A percentile compares a stretch with the other conserved stretches of the same genome.
phyloP scores from a whole-genome alignment of 1,284 basidiomycete species.

The Tylopilus microsporus region DNA sequence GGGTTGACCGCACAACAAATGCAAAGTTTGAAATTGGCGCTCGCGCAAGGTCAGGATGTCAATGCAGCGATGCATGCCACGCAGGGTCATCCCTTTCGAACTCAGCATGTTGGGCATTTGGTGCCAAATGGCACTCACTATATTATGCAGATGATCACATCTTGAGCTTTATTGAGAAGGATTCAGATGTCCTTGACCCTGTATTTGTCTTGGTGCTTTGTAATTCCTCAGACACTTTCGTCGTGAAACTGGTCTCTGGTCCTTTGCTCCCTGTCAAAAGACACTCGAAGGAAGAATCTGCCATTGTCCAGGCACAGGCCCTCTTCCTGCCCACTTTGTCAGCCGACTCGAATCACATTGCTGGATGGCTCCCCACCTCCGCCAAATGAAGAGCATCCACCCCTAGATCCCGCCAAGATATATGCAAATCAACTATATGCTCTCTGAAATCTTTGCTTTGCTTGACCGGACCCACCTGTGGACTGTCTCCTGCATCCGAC shows the following conservation, averaged over 20 bases:
- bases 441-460: conserved; percentile 67
- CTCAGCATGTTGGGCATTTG: conserved; percentile 33
- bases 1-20: conserved; percentile 50
- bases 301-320: conserved; percentile 87
- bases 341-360: conserved; percentile 45
- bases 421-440: conserved; percentile 80
- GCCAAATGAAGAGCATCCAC: conserved; percentile 41
- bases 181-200: conserved; percentile 80
- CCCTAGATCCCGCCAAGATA: conserved; percentile 66
- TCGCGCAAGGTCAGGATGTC: conserved; percentile 41
- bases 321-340: conserved; percentile 61
- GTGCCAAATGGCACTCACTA: conserved; percentile 36
- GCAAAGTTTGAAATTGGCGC: conserved; percentile 49
- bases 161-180: conserved; percentile 72
- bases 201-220: conserved; percentile 83
- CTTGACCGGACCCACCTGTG: conserved; percentile 68
- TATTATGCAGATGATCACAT: conserved; percentile 42
- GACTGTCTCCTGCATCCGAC: conserved; percentile 79
- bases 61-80: conserved; percentile 33
- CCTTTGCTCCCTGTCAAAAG: conserved; percentile 77
- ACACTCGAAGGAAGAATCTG: conserved; percentile 75
- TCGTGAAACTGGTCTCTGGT: conserved; percentile 82
- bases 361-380: conserved; percentile 33
- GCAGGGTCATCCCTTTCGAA: conserved; percentile 30
- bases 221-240: conserved; percentile 67